Percentiles rank a stretch among this genome's conserved stretches.
Conservation (phyloP, 768 basidiomycete species). For the Termitomyces sp. region DNA sequence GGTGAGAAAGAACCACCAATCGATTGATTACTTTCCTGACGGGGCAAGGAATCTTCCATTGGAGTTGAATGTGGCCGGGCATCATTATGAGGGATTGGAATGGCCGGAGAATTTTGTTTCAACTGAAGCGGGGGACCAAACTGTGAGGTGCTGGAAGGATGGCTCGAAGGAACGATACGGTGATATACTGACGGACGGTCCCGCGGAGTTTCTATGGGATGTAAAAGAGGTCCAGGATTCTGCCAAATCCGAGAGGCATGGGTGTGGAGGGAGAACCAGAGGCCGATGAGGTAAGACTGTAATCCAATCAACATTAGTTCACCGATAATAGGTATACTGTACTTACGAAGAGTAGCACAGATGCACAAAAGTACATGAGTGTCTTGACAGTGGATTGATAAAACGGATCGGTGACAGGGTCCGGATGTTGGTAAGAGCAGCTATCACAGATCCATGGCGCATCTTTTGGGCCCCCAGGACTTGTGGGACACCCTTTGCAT, state of each 20-base stretch:
- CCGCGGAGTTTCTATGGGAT: slow-evolving; percentile 55
- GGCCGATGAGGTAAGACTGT: slow-evolving; percentile 94
- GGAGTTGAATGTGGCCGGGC: slow-evolving; percentile 4
- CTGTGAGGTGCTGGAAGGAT: slow-evolving; percentile 13
- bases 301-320: background rate
- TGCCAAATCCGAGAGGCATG: slow-evolving; percentile 99
- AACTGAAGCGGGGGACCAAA: slow-evolving; percentile 30
- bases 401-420: slow-evolving; percentile 91
- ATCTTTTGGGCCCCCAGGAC: slow-evolving; percentile 28
- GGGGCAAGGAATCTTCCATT: background rate
- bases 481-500: slow-evolving; percentile 71
- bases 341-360: slow-evolving; percentile 83
- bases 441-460: slow-evolving; percentile 82
- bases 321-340: background rate
- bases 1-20: slow-evolving; percentile 30
- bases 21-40: slow-evolving; percentile 1
- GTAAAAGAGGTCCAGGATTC: slow-evolving; percentile 82
- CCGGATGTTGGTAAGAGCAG: slow-evolving; percentile 93
- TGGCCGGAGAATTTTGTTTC: slow-evolving; percentile 35
- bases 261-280: slow-evolving; percentile 98
- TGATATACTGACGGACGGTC: slow-evolving; percentile 55
- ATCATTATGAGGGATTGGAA: slow-evolving; percentile 19
- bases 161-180: slow-evolving; percentile 32
- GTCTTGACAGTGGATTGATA: slow-evolving; percentile 93
- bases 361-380: slow-evolving; percentile 96